Base-by-base conservation (phyloP, 257 asterid species). In the Rubia yunnanensis region DNA sequence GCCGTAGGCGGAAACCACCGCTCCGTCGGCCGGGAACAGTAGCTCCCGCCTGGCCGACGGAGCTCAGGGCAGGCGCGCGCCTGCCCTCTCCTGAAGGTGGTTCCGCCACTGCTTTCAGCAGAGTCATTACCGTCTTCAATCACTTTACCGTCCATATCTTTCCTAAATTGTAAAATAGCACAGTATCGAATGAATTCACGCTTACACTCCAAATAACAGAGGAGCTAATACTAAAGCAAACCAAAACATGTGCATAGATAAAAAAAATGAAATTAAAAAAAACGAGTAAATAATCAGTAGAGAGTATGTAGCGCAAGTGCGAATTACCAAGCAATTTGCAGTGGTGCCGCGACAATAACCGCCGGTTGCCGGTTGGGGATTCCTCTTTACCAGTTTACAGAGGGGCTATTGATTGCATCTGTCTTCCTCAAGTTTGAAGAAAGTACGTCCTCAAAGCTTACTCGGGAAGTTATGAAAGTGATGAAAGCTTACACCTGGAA, bases 111-210 rank as follows among this genome's bases (percentile, higher is more conserved):
- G n/a, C n/a, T n/a, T n/a, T n/a, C 35, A 1, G 41, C 27, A 24
- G 49, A 32, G 11, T 35, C 63, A 39, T 35, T 53, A 46, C 64
- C 53, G 31, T 28, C 18, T 17, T 28, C 35, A 49, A 26, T 23
- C 23, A 46, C 68, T 50, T 54, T 65, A 36, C 35, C 35, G 58
- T 63, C 76, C 38, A 38, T 36, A 59, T 34, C 65, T 34, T 65
- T 58, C 71, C 63, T 60, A 68, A 75, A 27, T 31, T 28, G 11
- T 13, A 7, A 54, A 32, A 3, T n/a, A 55, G n/a, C 60, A 55
- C 60, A 23, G 18, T 24, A 22, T 23, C 31, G 3, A 53, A 10
- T 49, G 28, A n/a, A 13, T n/a, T 50, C 31, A 44, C n/a, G 50
- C 50, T 14, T 49, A 49, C 1, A 56, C 15, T 56, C 36, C 61